Evolutionary conservation across 164 flowering plant genomes (phyloP).

Genomic region (Magnolia changhungtana): DNA sequence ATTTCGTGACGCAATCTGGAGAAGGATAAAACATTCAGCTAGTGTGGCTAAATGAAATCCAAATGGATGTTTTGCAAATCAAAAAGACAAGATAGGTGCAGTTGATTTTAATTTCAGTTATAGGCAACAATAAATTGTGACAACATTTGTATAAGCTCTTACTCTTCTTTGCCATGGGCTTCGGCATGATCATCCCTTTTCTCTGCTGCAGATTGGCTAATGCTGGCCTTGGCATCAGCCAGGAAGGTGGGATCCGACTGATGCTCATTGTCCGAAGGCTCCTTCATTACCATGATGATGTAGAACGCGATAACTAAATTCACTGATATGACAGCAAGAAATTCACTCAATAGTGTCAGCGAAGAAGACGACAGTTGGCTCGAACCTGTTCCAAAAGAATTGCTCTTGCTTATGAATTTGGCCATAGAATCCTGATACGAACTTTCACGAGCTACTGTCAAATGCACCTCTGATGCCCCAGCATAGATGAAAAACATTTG

Average conservation of each 20-base stretch:
- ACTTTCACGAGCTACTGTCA: too few species aligned
- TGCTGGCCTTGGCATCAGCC: slow-evolving; percentile 75
- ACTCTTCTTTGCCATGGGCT: slow-evolving; percentile 51
- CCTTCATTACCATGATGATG: slow-evolving; percentile 77
- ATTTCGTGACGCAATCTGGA: too few species aligned
- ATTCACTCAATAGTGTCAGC: slow-evolving; percentile 63
- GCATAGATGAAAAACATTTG: too few species aligned
- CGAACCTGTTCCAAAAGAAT: slow-evolving; percentile 44
- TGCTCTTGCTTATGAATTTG: background rate
- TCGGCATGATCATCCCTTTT: slow-evolving; percentile 32
- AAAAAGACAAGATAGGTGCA: too few species aligned
- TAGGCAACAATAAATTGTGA: too few species aligned
- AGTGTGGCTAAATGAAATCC: too few species aligned
- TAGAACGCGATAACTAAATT: slow-evolving; percentile 72
- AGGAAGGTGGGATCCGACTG: slow-evolving; percentile 76
- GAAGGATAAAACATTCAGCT: too few species aligned
- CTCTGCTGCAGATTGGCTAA: slow-evolving; percentile 31
- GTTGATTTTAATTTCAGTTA: too few species aligned
- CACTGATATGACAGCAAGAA: slow-evolving; percentile 78
- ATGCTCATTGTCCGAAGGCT: slow-evolving; percentile 58
- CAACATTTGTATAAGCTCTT: slow-evolving; percentile 9
- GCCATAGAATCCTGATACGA: too few species aligned
- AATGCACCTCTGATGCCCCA: too few species aligned
- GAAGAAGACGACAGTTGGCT: slow-evolving; percentile 45
- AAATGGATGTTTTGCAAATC: too few species aligned